Evolutionary conservation across 176 grass and related monocot genomes (phyloP), one percentile per base, ranked within the genome.

Genomic region (Phoenix roebelenii): DNA sequence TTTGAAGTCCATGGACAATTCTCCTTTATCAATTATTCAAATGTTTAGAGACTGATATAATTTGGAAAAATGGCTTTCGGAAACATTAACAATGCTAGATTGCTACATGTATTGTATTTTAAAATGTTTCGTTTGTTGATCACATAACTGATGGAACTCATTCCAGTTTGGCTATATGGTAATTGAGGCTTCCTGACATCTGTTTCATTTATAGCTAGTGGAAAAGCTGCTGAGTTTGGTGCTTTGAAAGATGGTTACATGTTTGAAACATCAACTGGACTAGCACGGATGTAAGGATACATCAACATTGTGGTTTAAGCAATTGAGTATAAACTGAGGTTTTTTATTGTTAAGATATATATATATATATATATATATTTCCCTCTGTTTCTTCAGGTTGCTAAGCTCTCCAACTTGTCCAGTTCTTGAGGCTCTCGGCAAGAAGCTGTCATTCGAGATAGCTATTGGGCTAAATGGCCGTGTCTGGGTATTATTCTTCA

Each of bases 191-290:
- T 49, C 18, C 3, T 66, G 32, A 50, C 29, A 28, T 12, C 7
- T 15, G 39, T 71, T 70, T 78, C 15, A 55, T 18, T 73, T 75
- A 25, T 65, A 92, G 93, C 82, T 60, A 68, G 7, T 26, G 88
- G 88, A 56, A 98, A 98, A 83, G 71, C 93, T 64, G 72, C 82
- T 52, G 93, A 89, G 78, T 98, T 92, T 63, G 84, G 84, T 66
- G 67, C 66, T 52, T 51, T 98, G 63, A 89, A 85, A 83, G 82
- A 61, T 51, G 88, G 93, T 66, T 98, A 89, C 80, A 81, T 78
- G 79, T 89, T 92, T 68, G 88, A 98, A 57, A 98, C 73, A 52
- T 89, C 93, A 65, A 98, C 93, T 83, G 88, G 88, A 70, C 18
- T 98, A 49, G 72, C 93, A 83, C 82, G 88, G 72, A 98, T 85